Conservation (phyloP, 441 rosid genomes). For the Arabidopsis hybrid region DNA sequence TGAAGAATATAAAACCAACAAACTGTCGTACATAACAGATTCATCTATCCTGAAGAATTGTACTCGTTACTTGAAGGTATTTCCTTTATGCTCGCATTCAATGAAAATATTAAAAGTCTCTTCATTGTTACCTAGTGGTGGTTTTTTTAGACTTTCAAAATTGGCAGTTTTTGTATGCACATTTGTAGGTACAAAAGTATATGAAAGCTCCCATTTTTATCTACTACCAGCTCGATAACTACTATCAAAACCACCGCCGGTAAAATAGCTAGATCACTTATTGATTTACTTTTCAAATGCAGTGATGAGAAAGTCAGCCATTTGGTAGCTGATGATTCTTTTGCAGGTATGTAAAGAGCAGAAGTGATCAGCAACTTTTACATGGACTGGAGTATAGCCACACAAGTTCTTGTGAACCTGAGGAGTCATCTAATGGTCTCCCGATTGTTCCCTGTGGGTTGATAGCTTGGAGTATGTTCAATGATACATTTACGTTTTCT, state of each 20-base stretch:
- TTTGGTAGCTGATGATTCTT: conserved; percentile 9
- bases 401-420: conserved; percentile 78
- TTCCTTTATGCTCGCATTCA: conserved; percentile 17
- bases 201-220: conserved; percentile 91
- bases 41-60: conserved; percentile 72
- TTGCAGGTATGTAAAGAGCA: conserved; percentile 88
- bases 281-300: conserved; percentile 19
- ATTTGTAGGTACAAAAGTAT: conserved; percentile 65
- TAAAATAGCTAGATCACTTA: conserved; percentile 34
- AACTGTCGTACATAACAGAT: conserved; percentile 68
- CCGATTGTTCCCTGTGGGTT: conserved; percentile 91
- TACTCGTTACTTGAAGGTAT: conserved; percentile 70
- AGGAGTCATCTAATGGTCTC: conserved; percentile 62
- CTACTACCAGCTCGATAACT: conserved; percentile 92
- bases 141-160: neutral
- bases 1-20: conserved; percentile 58
- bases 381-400: conserved; percentile 58
- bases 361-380: conserved; percentile 81
- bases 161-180: conserved; percentile 13
- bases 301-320: conserved; percentile 19
- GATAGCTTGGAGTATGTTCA: conserved; percentile 94
- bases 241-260: conserved; percentile 92
- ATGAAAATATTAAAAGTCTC: neutral
- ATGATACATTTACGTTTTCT: conserved; percentile 71
- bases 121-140: conserved; percentile 22